Evolutionary conservation across 129 eudicot species (phyloP), one percentile per base, ranked within the genome.

Genomic region (Rutidosis leptorrhynchoides): DNA sequence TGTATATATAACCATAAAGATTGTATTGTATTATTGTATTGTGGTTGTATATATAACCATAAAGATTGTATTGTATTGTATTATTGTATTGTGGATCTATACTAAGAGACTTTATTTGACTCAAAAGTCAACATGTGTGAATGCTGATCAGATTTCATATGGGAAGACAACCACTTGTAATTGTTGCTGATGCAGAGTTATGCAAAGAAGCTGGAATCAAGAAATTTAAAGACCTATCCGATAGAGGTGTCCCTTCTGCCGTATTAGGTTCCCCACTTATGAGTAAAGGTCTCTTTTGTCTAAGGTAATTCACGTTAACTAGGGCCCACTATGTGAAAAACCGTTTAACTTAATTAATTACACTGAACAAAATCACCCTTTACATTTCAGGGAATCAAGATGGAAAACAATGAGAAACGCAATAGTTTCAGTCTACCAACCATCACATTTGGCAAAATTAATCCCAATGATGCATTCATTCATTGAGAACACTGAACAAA

Each of bases 331-430:
- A n/a, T n/a, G n/a, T n/a, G n/a, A n/a, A n/a, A n/a, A n/a, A n/a
- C n/a, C n/a, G n/a, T n/a, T n/a, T n/a, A n/a, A n/a, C n/a, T n/a
- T n/a, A n/a, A n/a, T n/a, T n/a, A n/a, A n/a, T n/a, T n/a, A n/a
- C n/a, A n/a, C n/a, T n/a, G n/a, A n/a, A n/a, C n/a, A n/a, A n/a
- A n/a, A n/a, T n/a, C n/a, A n/a, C n/a, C n/a, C n/a, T n/a, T n/a
- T 26, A n/a, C 21, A 65, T 67, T 60, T 29, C 84, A 94, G 95
- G 95, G 97, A 89, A 57, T 52, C 90, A 62, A 86, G 90, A 81
- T 94, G 99, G 99, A 84, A 97, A 49, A 81, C 84, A 8, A 94
- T 94, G 97, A 49, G 99, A 61, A 94, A 94, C 81, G 89, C 96
- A 4, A 89, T 94, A 63, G 56, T 94, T 25, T 89, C 99, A 29